A percentile compares a stretch with the other conserved stretches of the same genome.
Conservation (phyloP, 73 alveolate species). For the Durusdinium trenchii region DNA sequence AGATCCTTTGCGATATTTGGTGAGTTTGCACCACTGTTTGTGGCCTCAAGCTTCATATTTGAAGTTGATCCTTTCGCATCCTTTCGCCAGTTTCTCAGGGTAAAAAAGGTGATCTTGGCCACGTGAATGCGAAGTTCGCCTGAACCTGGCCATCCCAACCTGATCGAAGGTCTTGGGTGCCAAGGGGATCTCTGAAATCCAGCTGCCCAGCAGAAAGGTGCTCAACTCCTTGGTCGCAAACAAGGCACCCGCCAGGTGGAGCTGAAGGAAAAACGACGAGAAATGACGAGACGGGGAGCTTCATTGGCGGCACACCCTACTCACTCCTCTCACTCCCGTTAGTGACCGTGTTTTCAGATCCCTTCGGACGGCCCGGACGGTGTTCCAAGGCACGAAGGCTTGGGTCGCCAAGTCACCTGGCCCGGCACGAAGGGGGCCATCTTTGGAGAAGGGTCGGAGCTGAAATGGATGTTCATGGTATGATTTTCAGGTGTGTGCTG, state of each 20-base stretch:
- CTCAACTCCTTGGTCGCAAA: conserved; percentile 34
- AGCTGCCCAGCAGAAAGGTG: conserved; percentile 40
- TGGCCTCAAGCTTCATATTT: no score
- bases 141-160: background rate
- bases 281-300: background rate
- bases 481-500: no score
- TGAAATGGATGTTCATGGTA: no score
- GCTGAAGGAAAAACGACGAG: background rate
- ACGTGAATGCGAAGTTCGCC: background rate
- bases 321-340: background rate
- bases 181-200: conserved; percentile 26
- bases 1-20: no score
- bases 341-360: background rate
- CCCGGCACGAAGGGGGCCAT: no score
- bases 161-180: conserved; percentile 68
- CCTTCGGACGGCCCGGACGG: no score
- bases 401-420: no score
- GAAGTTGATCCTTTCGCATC: no score
- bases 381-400: no score
- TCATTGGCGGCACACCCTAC: background rate
- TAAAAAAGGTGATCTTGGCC: background rate
- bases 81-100: no score
- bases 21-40: no score
- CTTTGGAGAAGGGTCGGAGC: no score
- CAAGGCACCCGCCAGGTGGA: background rate